Evolutionary conservation across 2,329 filamentous ascomycete species (phyloP).

Genomic region (Zymoseptoria tritici): DNA sequence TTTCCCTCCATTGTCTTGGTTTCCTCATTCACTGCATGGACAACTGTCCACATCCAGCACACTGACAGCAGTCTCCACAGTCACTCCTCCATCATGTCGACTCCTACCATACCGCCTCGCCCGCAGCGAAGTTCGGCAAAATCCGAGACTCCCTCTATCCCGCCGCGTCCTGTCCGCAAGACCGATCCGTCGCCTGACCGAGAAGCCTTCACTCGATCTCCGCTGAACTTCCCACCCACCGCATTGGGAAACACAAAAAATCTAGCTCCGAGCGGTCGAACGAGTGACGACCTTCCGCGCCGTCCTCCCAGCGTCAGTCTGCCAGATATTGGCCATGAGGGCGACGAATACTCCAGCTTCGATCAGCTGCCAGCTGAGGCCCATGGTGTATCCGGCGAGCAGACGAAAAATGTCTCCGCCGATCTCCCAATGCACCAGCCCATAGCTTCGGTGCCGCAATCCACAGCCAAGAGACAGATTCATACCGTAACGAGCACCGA

Average conservation of each 20-base stretch:
- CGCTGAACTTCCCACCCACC: slow-evolving; percentile 64
- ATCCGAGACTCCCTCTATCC: slow-evolving; percentile 61
- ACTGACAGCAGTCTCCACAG: neutral
- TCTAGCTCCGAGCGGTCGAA: slow-evolving; percentile 33
- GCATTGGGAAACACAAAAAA: slow-evolving; percentile 27
- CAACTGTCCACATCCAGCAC: neutral
- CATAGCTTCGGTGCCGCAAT: slow-evolving; percentile 73
- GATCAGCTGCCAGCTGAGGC: slow-evolving; percentile 33
- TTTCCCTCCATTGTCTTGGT: neutral
- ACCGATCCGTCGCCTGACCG: slow-evolving; percentile 71
- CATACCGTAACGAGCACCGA: slow-evolving; percentile 82
- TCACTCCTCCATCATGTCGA: slow-evolving; percentile 37
- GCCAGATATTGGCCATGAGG: slow-evolving; percentile 76
- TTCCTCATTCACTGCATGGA: neutral
- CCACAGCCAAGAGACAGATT: slow-evolving; percentile 76
- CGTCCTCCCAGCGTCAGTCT: slow-evolving; percentile 69
- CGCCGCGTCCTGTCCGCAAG: slow-evolving; percentile 68
- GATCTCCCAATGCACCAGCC: slow-evolving; percentile 85
- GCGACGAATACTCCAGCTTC: slow-evolving; percentile 72
- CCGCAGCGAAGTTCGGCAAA: slow-evolving; percentile 49
- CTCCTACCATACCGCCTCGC: slow-evolving; percentile 55
- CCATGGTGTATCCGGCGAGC: slow-evolving; percentile 25
- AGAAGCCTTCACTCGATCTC: slow-evolving; percentile 76
- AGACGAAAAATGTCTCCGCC: slow-evolving; percentile 61
- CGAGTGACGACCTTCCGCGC: slow-evolving; percentile 43